Base-by-base conservation (phyloP, 2,329 filamentous ascomycete species). In the Aspergillus alliaceus region DNA sequence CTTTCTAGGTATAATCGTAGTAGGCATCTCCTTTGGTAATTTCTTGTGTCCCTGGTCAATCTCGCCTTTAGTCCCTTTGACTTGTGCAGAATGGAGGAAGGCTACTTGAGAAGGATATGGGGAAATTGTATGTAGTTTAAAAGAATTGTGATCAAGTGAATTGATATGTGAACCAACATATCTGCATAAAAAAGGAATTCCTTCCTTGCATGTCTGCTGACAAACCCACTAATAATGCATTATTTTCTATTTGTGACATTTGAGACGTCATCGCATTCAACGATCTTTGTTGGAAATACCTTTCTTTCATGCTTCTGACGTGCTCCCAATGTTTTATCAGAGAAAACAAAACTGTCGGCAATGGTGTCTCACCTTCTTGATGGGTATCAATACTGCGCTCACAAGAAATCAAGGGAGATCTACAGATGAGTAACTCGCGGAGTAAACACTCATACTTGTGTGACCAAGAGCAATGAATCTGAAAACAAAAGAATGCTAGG, bases 241-340 rank as follows among this genome's bases (percentile, higher is more conserved):
- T 27, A 18, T 20, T 25, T 29, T 31, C 18, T 53, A n/a, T 58
- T 49, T 51, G 20, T 47, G 46, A 50, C 46, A 54, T 51, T 35
- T 18, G 40, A 44, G 40, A 44, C 40, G 40, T 44, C 40, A 44
- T 51, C 46, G 52, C 18, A 54, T 54, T 56, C 12, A n/a, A 18
- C 40, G 8, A 27, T 29, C 15, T n/a, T n/a, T n/a, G n/a, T n/a
- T n/a, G n/a, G n/a, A n/a, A 15, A 39, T 51, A 14, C 4, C 6
- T 7, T 24, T 35, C 34, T 24, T 42, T 44, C 14, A 44, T n/a
- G n/a, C n/a, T n/a, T n/a, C n/a, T n/a, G n/a, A n/a, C n/a, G n/a
- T n/a, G n/a, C n/a, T n/a, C n/a, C n/a, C n/a, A n/a, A n/a, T n/a
- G n/a, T n/a, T n/a, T n/a, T n/a, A n/a, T n/a, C n/a, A n/a, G n/a